Conservation (phyloP, 1,284 basidiomycete species). For the Cutaneotrichosporon arboriforme region DNA sequence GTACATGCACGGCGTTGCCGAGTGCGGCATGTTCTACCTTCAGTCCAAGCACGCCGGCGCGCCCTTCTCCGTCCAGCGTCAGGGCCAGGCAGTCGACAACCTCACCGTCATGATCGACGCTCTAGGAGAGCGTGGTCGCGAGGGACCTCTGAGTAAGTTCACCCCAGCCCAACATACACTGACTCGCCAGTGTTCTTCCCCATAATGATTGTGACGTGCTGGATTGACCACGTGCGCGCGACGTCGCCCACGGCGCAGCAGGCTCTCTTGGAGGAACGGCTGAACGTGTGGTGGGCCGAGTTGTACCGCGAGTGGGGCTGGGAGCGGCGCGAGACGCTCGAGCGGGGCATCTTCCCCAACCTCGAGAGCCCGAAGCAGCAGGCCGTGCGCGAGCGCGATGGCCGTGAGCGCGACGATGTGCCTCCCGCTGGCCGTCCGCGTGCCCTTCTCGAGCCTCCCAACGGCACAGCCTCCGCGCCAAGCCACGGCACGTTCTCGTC, state of each 20-base stretch:
- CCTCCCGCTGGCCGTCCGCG: not conserved
- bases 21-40: slow-evolving; percentile 51
- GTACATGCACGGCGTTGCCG: slow-evolving; percentile 50
- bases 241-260: slow-evolving; percentile 21
- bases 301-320: slow-evolving; percentile 36
- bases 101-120: slow-evolving; percentile 43
- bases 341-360: slow-evolving; percentile 25
- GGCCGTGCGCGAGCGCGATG: not conserved
- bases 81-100: slow-evolving; percentile 47
- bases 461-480: too few species aligned
- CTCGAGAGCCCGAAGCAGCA: slow-evolving; percentile 1
- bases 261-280: slow-evolving; percentile 27
- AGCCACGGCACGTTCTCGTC: not conserved
- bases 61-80: slow-evolving; percentile 35
- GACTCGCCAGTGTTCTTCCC: slow-evolving; percentile 35
- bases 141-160: slow-evolving; percentile 40
- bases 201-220: slow-evolving; percentile 36
- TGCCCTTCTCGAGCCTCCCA: not conserved
- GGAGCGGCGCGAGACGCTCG: slow-evolving; percentile 27
- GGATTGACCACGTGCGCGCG: slow-evolving; percentile 38
- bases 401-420: not conserved
- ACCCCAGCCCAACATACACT: not conserved
- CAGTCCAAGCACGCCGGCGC: slow-evolving; percentile 37
- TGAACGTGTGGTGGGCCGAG: slow-evolving; percentile 39
- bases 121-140: slow-evolving; percentile 39